Percentiles rank a stretch among this genome's conserved stretches.
These are phyloP conservation scores for Oryza australiensis DNA, from an alignment of 176 grass and related monocot species.

Conservation along the genomic window DNA sequence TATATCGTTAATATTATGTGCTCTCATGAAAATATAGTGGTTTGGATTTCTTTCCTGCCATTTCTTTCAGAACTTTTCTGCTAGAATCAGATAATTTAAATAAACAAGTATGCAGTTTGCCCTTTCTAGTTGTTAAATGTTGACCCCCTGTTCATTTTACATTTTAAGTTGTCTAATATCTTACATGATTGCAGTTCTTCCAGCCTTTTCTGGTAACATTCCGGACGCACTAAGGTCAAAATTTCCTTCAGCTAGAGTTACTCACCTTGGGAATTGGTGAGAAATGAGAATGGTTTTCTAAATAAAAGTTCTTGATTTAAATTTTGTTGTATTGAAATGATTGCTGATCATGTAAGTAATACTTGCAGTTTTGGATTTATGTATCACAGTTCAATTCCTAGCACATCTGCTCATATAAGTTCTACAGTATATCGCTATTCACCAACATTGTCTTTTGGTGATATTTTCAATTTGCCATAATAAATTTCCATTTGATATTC, in stretches of 20 bases:
- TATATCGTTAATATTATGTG: no score
- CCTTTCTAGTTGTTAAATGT: background rate
- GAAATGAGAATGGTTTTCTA: conserved; percentile 36
- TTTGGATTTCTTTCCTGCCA: background rate
- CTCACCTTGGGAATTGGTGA: conserved; percentile 75
- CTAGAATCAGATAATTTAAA: background rate
- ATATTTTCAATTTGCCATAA: background rate
- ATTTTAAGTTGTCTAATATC: conserved; percentile 12
- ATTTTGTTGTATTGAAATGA: background rate
- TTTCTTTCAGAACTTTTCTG: conserved; percentile 10
- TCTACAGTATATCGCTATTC: background rate
- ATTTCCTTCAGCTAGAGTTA: conserved; percentile 72
- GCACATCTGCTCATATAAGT: background rate
- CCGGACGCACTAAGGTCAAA: conserved; percentile 55
- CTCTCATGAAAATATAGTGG: background rate
- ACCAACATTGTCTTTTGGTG: background rate
- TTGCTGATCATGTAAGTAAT: background rate
- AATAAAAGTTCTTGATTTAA: conserved; percentile 8
- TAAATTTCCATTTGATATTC: background rate
- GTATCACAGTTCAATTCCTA: background rate
- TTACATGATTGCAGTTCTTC: conserved; percentile 61
- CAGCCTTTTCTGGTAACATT: conserved; percentile 80
- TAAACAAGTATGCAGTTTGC: background rate
- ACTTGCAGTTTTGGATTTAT: background rate
- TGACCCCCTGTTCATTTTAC: background rate